Evolutionary conservation across 176 grass and related monocot genomes (phyloP).

Genomic region (Oryza australiensis): DNA sequence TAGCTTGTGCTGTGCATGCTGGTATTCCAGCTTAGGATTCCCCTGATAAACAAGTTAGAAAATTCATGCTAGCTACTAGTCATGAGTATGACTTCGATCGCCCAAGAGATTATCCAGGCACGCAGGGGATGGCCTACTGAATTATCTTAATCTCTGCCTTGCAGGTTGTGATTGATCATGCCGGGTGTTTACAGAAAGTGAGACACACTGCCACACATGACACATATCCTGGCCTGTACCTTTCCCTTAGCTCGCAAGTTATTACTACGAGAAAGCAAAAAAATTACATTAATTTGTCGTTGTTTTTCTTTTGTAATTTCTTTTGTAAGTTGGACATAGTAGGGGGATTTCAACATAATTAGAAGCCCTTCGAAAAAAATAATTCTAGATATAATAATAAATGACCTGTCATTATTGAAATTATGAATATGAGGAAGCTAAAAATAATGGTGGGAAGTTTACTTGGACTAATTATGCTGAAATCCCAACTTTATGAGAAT

Average conservation of each 20-base stretch:
- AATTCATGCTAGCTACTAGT: not conserved
- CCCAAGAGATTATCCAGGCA: slow-evolving; percentile 26
- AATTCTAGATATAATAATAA: too few species aligned
- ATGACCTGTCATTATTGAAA: too few species aligned
- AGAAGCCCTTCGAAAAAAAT: too few species aligned
- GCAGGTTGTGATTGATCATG: slow-evolving; percentile 32
- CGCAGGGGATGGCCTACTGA: not conserved
- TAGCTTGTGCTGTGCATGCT: not conserved
- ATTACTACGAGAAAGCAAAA: slow-evolving; percentile 5
- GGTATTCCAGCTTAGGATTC: slow-evolving; percentile 33
- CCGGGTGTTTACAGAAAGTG: slow-evolving; percentile 36
- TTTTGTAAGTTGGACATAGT: too few species aligned
- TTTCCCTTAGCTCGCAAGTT: slow-evolving; percentile 41
- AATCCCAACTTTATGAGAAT: too few species aligned
- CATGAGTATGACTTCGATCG: not conserved
- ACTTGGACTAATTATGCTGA: too few species aligned
- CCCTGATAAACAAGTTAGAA: slow-evolving; percentile 7
- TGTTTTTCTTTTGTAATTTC: not conserved
- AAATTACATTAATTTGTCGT: too few species aligned
- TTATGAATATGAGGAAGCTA: too few species aligned
- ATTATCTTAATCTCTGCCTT: slow-evolving; percentile 37
- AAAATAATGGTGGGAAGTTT: too few species aligned
- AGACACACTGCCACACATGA: slow-evolving; percentile 33
- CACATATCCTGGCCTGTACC: slow-evolving; percentile 14
- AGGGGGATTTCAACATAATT: too few species aligned